These are phyloP conservation scores for Medicago truncatula DNA, from an alignment of 306 rosid species.

Conservation along the genomic window DNA sequence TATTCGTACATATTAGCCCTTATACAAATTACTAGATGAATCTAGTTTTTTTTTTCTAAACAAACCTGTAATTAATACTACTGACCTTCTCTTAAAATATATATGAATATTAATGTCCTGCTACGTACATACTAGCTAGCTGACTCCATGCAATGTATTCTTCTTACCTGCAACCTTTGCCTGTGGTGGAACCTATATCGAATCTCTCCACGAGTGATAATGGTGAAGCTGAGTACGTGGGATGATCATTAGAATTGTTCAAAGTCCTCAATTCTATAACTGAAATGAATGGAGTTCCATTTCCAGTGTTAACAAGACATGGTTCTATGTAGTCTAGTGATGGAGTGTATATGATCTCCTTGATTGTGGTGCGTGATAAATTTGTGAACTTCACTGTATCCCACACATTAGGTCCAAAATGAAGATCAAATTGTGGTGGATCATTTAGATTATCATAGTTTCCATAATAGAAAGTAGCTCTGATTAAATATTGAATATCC, in stretches of 20 bases:
- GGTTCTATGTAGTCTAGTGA: neutral
- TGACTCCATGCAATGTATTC: no score
- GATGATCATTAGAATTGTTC: neutral
- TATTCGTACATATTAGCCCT: no score
- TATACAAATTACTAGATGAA: no score
- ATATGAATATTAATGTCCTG: no score
- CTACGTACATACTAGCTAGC: no score
- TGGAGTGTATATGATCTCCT: neutral
- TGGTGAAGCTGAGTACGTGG: no score
- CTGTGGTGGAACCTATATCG: conserved; percentile 51
- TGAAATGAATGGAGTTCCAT: neutral
- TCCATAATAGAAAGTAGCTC: neutral
- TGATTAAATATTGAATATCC: neutral
- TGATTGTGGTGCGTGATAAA: neutral
- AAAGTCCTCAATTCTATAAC: neutral
- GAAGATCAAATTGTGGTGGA: neutral
- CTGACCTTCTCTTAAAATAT: no score
- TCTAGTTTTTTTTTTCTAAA: no score
- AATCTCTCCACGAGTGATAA: no score
- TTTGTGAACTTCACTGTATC: neutral
- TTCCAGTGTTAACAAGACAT: neutral
- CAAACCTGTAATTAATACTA: no score
- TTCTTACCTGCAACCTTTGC: no score
- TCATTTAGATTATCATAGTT: neutral
- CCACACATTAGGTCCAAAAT: neutral